Evolutionary conservation across 305 asterid species (phyloP), one percentile per base, ranked within the genome.

Genomic region (Fraxinus angustifolia): DNA sequence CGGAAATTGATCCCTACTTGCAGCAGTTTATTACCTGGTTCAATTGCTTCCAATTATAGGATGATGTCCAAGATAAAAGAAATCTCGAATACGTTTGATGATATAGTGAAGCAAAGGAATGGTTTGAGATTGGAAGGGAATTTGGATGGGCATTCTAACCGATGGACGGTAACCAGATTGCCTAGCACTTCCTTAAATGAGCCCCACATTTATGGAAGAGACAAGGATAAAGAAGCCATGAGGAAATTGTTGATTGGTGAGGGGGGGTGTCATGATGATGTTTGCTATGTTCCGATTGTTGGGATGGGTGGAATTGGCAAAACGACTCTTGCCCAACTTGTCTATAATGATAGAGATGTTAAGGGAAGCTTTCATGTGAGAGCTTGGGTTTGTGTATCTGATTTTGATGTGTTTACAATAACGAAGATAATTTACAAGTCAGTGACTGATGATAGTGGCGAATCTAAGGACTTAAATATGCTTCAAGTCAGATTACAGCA

Each of bases 281-380:
- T 88, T 19, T 72, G 87, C 62, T 90, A 84, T 77, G 79, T 87
- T 82, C 88, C 92, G 16, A 86, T 90, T 56, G 87, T 88, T 76
- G 92, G 92, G 36, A 86, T 90, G 92, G 90, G 89, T 40, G 92
- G 92, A 42, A 84, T 90, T 31, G 93, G 93, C 75, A 90, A 90
- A 82, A 88, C 92, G 0, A 90, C 93, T 58, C 91, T 90, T 58
- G 93, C 93, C 48, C 92, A 89, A 77, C 83, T 89, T 16, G 87
- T 89, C 73, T 86, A 82, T 65, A 88, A 90, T 77, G 91, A 90
- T 78, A 81, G 31, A 75, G 30, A 14, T 23, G 85, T 90, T 48
- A 86, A 67, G 81, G 45, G 80, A 35, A 76, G 80, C 77, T 90
- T 90, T 28, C 86, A 87, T 62, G 85, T 79, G 78, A 65, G 85